Evolutionary conservation across 306 rosid species (phyloP).

Genomic region (Cucurbita pepo): DNA sequence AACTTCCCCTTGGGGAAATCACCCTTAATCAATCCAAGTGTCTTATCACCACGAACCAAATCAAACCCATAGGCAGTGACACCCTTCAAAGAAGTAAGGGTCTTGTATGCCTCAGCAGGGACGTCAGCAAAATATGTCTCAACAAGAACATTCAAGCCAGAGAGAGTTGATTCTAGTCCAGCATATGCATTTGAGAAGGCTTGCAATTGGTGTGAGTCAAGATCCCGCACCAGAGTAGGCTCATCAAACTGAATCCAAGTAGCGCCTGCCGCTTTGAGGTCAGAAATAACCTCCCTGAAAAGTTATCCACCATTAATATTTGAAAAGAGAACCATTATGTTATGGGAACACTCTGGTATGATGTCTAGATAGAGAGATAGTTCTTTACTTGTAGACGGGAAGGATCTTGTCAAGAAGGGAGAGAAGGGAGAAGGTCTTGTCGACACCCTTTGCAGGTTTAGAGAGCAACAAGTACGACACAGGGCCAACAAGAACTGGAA

Average conservation of each 20-base stretch:
- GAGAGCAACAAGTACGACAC: slow-evolving; percentile 73
- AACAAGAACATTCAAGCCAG: slow-evolving; percentile 55
- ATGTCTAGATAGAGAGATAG: not conserved
- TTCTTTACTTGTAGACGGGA: slow-evolving; percentile 51
- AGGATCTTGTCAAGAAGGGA: slow-evolving; percentile 52
- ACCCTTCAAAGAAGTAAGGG: slow-evolving; percentile 61
- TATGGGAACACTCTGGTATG: not conserved
- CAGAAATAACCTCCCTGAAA: slow-evolving; percentile 63
- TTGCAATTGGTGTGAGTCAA: slow-evolving; percentile 44
- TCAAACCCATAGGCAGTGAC: slow-evolving; percentile 65
- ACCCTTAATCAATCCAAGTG: slow-evolving; percentile 53
- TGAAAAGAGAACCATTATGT: not conserved
- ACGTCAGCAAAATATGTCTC: slow-evolving; percentile 76
- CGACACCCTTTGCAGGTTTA: slow-evolving; percentile 65
- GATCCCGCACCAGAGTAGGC: slow-evolving; percentile 66
- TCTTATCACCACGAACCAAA: slow-evolving; percentile 68
- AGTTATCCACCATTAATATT: not conserved
- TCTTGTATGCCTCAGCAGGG: slow-evolving; percentile 52
- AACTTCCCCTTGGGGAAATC: slow-evolving; percentile 60
- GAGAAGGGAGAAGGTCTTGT: slow-evolving; percentile 44
- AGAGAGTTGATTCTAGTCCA: slow-evolving; percentile 45
- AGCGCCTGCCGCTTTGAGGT: slow-evolving; percentile 73
- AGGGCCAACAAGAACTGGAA: slow-evolving; percentile 76
- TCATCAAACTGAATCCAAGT: slow-evolving; percentile 81
- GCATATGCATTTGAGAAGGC: slow-evolving; percentile 50